These are phyloP conservation scores for Moniliella sp. DNA, from an alignment of 1,284 basidiomycete genomes.

Conservation along the genomic window DNA sequence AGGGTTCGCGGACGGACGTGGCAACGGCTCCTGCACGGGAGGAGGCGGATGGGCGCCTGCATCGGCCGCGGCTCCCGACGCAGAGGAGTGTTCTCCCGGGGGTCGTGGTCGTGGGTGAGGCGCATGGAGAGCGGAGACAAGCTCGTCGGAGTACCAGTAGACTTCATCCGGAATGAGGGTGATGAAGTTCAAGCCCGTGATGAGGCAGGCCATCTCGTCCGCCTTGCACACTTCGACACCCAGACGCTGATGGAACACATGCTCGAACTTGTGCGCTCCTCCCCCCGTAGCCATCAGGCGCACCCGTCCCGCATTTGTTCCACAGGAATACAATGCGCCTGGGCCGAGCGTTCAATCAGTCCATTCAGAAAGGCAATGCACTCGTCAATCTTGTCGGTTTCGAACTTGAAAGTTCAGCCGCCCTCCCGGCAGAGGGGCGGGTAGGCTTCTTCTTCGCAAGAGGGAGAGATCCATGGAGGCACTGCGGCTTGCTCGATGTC, in stretches of 20 bases:
- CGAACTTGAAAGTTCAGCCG: slow-evolving; percentile 90
- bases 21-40: slow-evolving; percentile 41
- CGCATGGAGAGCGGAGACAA: slow-evolving; percentile 41
- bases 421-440: slow-evolving; percentile 46
- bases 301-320: slow-evolving; percentile 73
- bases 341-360: slow-evolving; percentile 66
- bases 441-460: slow-evolving; percentile 20
- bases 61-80: not conserved
- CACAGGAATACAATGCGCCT: slow-evolving; percentile 66
- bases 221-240: slow-evolving; percentile 64
- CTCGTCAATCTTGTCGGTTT: slow-evolving; percentile 61
- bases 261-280: slow-evolving; percentile 81
- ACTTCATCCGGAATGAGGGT: slow-evolving; percentile 89
- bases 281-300: slow-evolving; percentile 97
- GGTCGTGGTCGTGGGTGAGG: slow-evolving; percentile 8
- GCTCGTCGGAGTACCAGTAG: slow-evolving; percentile 93
- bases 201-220: slow-evolving; percentile 97
- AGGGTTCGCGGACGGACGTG: slow-evolving; percentile 73
- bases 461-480: slow-evolving; percentile 16
- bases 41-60: not conserved
- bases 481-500: slow-evolving; percentile 3
- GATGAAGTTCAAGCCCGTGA: slow-evolving; percentile 88
- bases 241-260: slow-evolving; percentile 52
- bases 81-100: not conserved
- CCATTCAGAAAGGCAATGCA: slow-evolving; percentile 70